Evolutionary conservation across 192 early-diverging fungal genomes (phyloP), one percentile per base, ranked within the genome.

Genomic region (Dispira simplex): DNA sequence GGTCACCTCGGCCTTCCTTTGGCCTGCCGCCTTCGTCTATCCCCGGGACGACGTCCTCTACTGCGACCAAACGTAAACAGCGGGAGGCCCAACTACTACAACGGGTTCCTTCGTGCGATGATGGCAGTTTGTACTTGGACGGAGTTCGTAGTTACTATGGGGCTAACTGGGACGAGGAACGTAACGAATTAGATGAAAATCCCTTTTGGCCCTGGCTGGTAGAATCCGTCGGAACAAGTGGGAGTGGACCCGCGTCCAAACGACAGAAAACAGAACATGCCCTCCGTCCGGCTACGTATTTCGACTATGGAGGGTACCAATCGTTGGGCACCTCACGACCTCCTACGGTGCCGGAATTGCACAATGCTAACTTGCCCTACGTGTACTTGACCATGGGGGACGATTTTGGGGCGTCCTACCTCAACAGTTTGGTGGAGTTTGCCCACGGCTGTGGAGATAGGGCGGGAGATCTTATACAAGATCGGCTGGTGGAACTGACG

Each of bases 401-500:
- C 23, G 44, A 65, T 2, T 28, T 74, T 55, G 76, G 76, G 11
- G 54, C 72, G 60, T 73, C 76, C 21, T 78, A 78, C 64, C 70
- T 70, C 73, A 64, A 62, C 62, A 78, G 76, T 66, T 45, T 75
- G 60, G 59, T 68, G 64, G 67, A 68, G 16, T 78, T 78, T 66
- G 67, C 72, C 39, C 71, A 69, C 8, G 76, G 73, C 6, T 69
- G 70, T 4, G 71, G 73, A 46, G 47, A 44, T 14, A 69, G 65
- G 9, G 72, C 62, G 0, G 25, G 54, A 14, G 57, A 68, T 46
- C 69, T 70, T 23, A 67, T 73, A 11, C 48, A 64, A 11, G 46
- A 39, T 6, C 66, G 71, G 28, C 66, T 77, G 66, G 68, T 72
- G 45, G 70, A 77, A 45, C 65, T 77, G 46, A 77, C 72, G 14